phyloP scores from a whole-genome alignment of 2,329 filamentous ascomycete species.

The Emergomyces orientalis region DNA sequence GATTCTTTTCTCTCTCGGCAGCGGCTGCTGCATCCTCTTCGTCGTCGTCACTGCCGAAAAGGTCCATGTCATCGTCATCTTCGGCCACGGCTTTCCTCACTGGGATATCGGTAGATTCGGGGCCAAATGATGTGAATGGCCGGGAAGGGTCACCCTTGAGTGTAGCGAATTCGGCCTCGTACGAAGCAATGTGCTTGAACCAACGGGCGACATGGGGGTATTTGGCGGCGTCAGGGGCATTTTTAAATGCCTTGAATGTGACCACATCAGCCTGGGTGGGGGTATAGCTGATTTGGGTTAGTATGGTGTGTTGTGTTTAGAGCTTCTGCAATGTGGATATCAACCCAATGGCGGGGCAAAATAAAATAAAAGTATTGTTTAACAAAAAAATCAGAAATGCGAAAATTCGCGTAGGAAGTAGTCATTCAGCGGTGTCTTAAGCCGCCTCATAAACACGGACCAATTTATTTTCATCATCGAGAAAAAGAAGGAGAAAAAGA shows the following conservation, averaged over 20 bases:
- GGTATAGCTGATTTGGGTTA: conserved; percentile 41
- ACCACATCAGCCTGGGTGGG: conserved; percentile 94
- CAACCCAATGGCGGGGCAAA: conserved; percentile 18
- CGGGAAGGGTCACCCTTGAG: conserved; percentile 87
- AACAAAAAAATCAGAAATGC: conserved; percentile 57
- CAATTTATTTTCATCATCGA: conserved; percentile 72
- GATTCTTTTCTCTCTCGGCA: conserved; percentile 74
- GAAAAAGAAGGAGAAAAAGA: conserved; percentile 18
- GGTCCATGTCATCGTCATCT: conserved; percentile 74
- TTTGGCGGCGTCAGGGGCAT: conserved; percentile 68
- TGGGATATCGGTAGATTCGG: conserved; percentile 66
- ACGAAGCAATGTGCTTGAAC: conserved; percentile 97
- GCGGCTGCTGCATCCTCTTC: conserved; percentile 86
- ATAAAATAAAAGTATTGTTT: background rate
- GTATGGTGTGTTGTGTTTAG: conserved; percentile 1
- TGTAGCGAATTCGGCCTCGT: conserved; percentile 82
- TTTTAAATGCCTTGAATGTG: conserved; percentile 80
- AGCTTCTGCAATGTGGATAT: conserved; percentile 8
- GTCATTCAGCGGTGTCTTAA: conserved; percentile 83
- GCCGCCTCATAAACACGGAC: conserved; percentile 93
- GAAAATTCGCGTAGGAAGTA: conserved; percentile 59
- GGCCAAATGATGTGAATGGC: conserved; percentile 82
- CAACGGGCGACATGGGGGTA: conserved; percentile 92
- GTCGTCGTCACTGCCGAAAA: conserved; percentile 89
- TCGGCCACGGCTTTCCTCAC: conserved; percentile 68